Conservation (phyloP, 495 filamentous ascomycete genomes). For the Durotheca rogersii region DNA sequence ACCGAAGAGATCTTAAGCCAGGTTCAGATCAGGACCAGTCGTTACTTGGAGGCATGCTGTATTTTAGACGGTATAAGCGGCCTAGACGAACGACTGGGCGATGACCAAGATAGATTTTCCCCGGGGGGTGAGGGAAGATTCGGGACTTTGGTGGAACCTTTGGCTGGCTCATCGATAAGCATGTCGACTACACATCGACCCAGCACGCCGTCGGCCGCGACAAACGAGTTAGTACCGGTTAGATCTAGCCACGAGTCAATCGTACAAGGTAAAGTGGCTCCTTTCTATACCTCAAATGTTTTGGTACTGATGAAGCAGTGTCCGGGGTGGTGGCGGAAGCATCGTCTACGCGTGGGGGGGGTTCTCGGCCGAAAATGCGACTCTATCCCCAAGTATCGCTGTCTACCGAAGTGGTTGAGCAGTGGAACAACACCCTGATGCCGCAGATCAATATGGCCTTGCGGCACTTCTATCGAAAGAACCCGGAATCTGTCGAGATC, state of each 20-base stretch:
- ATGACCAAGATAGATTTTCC: constrained; percentile 35
- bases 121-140: constrained; percentile 3
- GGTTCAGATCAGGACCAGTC: constrained; percentile 44
- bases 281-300: constrained; percentile 13
- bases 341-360: constrained; percentile 11
- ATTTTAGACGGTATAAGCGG: constrained; percentile 52
- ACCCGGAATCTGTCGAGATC: constrained; percentile 70
- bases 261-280: constrained; percentile 9
- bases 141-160: constrained; percentile 1
- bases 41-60: constrained; percentile 53
- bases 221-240: no score
- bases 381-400: constrained; percentile 55
- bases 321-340: constrained; percentile 1
- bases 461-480: constrained; percentile 62
- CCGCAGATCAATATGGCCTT: constrained; percentile 64
- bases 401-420: constrained; percentile 61
- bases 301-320: constrained; percentile 15
- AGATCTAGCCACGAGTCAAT: no score
- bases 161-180: constrained; percentile 19
- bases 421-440: constrained; percentile 72
- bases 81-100: constrained; percentile 47
- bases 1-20: constrained; percentile 45
- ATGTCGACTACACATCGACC: not conserved
- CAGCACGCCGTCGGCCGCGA: no score
- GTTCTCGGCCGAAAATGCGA: constrained; percentile 43